A percentile compares a stretch with the other conserved stretches of the same genome.
phyloP scores from a whole-genome alignment of 768 basidiomycete species.

The Panaeolus cyanescens region DNA sequence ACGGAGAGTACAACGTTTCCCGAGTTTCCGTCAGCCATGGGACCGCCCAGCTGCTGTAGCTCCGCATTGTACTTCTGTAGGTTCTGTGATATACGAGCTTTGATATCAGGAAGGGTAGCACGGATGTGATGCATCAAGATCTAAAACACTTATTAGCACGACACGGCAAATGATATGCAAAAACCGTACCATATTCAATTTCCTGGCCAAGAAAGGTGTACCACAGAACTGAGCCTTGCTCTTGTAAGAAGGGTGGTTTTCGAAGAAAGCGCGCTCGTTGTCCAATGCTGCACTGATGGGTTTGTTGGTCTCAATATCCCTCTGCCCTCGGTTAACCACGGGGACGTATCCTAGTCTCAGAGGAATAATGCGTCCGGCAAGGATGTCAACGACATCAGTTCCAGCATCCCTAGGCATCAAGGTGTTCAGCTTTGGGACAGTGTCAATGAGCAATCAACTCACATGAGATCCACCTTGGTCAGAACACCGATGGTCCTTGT shows the following conservation, averaged over 20 bases:
- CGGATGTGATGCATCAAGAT: slow-evolving; percentile 99
- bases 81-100: slow-evolving; percentile 90
- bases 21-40: slow-evolving; percentile 81
- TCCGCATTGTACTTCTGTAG: slow-evolving; percentile 88
- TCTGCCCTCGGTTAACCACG: slow-evolving; percentile 97
- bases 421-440: slow-evolving; percentile 5
- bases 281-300: slow-evolving; percentile 86
- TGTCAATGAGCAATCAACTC: slow-evolving; percentile 29
- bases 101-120: slow-evolving; percentile 97
- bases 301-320: slow-evolving; percentile 92
- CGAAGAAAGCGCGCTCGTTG: slow-evolving; percentile 90
- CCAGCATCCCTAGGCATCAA: slow-evolving; percentile 79
- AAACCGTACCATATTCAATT: slow-evolving; percentile 83
- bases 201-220: slow-evolving; percentile 93
- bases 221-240: slow-evolving; percentile 96
- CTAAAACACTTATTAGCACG: slow-evolving; percentile 36
- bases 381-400: slow-evolving; percentile 98
- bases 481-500: slow-evolving; percentile 96
- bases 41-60: slow-evolving; percentile 81
- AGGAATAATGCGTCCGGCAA: slow-evolving; percentile 96
- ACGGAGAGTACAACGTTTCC: slow-evolving; percentile 94
- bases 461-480: slow-evolving; percentile 99
- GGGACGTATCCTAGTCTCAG: slow-evolving; percentile 96
- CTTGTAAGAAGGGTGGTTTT: slow-evolving; percentile 91
- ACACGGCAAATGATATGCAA: slow-evolving; percentile 2